Conservation (phyloP, 352 stramenopile species). For the Globisporangium ultimum region DNA sequence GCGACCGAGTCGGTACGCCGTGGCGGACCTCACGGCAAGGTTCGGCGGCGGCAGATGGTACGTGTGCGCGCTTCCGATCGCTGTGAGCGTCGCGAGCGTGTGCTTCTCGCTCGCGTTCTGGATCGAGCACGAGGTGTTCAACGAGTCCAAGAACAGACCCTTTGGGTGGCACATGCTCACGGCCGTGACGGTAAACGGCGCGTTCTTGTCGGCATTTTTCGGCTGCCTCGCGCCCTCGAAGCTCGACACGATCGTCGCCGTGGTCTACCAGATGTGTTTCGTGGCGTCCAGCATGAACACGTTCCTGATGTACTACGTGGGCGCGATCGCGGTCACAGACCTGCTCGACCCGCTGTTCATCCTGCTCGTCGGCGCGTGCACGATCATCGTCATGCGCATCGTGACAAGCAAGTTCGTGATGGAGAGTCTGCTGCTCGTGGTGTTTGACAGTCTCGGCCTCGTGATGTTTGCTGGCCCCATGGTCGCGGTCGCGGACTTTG, state of each 20-base stretch:
- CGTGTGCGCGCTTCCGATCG: constrained; percentile 22
- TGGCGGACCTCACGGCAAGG: constrained; percentile 20
- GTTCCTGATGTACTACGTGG: constrained; percentile 38
- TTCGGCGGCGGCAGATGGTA: constrained; percentile 30
- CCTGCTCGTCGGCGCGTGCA: constrained; percentile 33
- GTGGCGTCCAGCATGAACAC: constrained; percentile 47
- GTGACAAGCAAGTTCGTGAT: constrained; percentile 52
- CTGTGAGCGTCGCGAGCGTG: constrained; percentile 13
- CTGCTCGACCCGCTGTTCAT: constrained; percentile 47
- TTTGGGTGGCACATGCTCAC: constrained; percentile 36
- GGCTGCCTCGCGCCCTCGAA: constrained; percentile 32
- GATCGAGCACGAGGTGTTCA: constrained; percentile 26
- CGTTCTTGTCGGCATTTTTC: constrained; percentile 28
- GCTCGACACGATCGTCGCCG: constrained; percentile 34
- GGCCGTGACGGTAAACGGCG: constrained; percentile 21
- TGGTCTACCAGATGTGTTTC: constrained; percentile 43
- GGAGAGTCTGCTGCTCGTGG: constrained; percentile 36
- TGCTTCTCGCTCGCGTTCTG: constrained; percentile 22
- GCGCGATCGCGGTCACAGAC: constrained; percentile 23
- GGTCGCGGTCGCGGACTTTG: constrained; percentile 38
- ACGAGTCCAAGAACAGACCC: constrained; percentile 5
- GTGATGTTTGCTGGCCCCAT: constrained; percentile 26
- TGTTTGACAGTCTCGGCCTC: constrained; percentile 38
- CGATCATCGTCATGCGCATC: constrained; percentile 40
- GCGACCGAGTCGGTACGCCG: constrained; percentile 19